Conservation (phyloP, 1,284 basidiomycete genomes). For the Phellopilus nigrolimitatus region DNA sequence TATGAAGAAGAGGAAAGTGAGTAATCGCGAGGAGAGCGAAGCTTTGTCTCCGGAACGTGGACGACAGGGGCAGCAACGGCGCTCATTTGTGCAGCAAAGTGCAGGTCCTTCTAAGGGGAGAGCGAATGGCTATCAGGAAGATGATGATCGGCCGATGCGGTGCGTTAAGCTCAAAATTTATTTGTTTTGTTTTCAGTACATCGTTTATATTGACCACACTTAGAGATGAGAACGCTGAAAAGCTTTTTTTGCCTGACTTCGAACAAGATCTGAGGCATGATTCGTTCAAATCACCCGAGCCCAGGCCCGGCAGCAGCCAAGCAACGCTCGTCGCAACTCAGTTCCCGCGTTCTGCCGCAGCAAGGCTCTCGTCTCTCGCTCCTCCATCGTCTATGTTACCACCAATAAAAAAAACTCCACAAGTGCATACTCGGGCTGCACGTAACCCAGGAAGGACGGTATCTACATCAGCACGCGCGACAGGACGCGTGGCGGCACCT, state of each 20-base stretch:
- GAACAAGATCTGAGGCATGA: not conserved
- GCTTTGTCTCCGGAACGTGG: not conserved
- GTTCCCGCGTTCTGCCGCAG: not conserved
- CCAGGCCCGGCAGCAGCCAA: constrained; percentile 3
- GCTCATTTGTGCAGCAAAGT: not conserved
- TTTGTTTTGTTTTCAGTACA: not conserved
- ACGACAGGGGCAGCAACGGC: not conserved
- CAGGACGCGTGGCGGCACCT: not conserved
- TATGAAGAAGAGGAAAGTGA: not conserved
- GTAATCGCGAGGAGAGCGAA: not conserved
- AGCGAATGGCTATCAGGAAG: not conserved
- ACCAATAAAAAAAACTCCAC: no score
- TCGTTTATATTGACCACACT: not conserved
- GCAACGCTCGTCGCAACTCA: constrained; percentile 3
- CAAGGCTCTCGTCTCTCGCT: not conserved
- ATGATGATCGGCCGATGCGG: not conserved
- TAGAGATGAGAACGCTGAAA: not conserved
- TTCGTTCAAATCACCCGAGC: not conserved
- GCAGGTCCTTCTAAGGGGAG: not conserved
- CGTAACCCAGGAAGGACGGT: constrained; percentile 1
- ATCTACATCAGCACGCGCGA: not conserved
- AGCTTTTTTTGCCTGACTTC: not conserved
- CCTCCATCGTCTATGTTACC: not conserved
- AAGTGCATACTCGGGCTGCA: not conserved
- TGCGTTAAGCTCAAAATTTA: not conserved